Evolutionary conservation across 257 asterid genomes (phyloP).

Genomic region (Solanum verrucosum): DNA sequence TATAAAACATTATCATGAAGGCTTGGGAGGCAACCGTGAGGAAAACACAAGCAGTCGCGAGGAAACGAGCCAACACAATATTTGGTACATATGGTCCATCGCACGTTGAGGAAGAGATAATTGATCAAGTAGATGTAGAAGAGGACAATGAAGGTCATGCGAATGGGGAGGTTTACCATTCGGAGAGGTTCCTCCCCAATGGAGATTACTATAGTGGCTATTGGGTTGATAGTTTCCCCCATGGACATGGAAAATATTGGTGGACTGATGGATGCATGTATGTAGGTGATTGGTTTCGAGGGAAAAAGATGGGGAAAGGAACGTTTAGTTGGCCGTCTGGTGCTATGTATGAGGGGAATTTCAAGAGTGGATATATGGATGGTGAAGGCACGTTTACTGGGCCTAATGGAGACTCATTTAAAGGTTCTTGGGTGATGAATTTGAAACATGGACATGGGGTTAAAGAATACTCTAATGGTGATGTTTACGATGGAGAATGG

Average conservation of each 20-base stretch:
- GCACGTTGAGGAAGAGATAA: neutral
- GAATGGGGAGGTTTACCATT: slow-evolving; percentile 2
- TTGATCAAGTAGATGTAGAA: neutral
- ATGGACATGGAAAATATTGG: slow-evolving; percentile 9
- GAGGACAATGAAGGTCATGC: neutral
- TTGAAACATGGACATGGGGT: slow-evolving; percentile 1
- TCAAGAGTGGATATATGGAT: slow-evolving; percentile 9
- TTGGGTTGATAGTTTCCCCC: slow-evolving; percentile 6
- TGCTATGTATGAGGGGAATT: slow-evolving; percentile 3
- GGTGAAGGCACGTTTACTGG: slow-evolving; percentile 2
- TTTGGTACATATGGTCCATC: slow-evolving; percentile 3
- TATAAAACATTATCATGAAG: neutral
- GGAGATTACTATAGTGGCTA: slow-evolving; percentile 9
- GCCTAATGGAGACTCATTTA: slow-evolving; percentile 5
- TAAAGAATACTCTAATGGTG: slow-evolving; percentile 6
- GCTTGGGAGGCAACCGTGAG: slow-evolving; percentile 11
- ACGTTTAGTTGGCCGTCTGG: slow-evolving; percentile 13
- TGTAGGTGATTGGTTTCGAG: slow-evolving; percentile 8
- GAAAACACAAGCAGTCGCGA: slow-evolving; percentile 7
- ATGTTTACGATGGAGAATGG: slow-evolving; percentile 4
- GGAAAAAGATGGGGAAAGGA: slow-evolving; percentile 7
- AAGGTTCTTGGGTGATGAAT: slow-evolving; percentile 10
- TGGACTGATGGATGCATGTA: slow-evolving; percentile 13
- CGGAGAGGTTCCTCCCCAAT: slow-evolving; percentile 6
- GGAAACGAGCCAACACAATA: slow-evolving; percentile 8